phyloP scores from a whole-genome alignment of 345 rosid genomes.

The Murraya koenigii region DNA sequence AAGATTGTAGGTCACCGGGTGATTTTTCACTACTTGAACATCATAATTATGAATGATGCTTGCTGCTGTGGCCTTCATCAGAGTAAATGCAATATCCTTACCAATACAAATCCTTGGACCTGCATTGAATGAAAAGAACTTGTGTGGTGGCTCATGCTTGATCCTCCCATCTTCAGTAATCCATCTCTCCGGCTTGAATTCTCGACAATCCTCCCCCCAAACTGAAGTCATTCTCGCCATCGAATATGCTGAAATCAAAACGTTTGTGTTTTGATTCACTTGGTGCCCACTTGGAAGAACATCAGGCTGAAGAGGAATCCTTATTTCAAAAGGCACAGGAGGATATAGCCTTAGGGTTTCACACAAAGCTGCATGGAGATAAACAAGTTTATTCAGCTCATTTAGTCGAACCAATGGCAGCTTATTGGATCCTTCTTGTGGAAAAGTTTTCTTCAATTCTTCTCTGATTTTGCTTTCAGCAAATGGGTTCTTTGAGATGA shows the following conservation, averaged over 20 bases:
- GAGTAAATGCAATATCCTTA: conserved; percentile 28
- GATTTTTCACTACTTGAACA: conserved; percentile 22
- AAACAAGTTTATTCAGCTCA: conserved; percentile 4
- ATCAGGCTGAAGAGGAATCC: neutral
- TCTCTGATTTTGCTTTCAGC: conserved; percentile 25
- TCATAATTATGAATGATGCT: conserved; percentile 18
- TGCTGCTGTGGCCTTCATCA: conserved; percentile 31
- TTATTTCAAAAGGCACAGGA: conserved; percentile 2
- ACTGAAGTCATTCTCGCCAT: conserved; percentile 20
- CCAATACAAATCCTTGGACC: conserved; percentile 42
- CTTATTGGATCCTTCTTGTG: neutral
- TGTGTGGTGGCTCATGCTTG: conserved; percentile 33
- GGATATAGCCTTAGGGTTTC: conserved; percentile 8
- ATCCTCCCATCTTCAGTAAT: conserved; percentile 23
- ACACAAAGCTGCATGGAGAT: conserved; percentile 12
- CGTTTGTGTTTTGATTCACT: neutral
- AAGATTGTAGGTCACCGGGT: conserved; percentile 18
- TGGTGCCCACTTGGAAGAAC: conserved; percentile 4
- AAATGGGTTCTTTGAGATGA: conserved; percentile 21
- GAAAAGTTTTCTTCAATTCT: conserved; percentile 17
- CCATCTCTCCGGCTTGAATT: conserved; percentile 46
- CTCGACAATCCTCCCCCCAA: conserved; percentile 32
- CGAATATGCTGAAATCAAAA: neutral
- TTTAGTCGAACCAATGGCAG: neutral
- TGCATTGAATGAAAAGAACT: conserved; percentile 27